Evolutionary conservation across 78 protist genomes (phyloP), one percentile per base, ranked within the genome.

Genomic region (Capsaspora owczarzaki): DNA sequence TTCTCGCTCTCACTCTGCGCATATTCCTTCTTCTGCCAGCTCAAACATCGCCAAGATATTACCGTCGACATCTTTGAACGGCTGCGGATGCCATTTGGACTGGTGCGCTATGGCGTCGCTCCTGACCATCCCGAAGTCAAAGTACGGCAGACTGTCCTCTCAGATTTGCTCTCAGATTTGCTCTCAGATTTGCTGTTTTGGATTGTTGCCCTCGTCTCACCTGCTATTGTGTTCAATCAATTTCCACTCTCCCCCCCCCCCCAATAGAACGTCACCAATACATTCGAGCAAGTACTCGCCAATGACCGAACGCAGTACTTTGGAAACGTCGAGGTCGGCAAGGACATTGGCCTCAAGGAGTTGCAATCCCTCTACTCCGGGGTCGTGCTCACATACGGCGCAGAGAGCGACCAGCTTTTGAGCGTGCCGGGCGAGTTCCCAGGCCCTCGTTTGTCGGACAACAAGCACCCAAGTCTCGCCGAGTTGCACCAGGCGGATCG

Each of bases 81-180:
- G 68, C 82, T 85, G 31, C 92, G 91, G 1, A 80, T 79, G 51
- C 96, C 96, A 2, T 90, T 47, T 46, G 96, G 96, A 0, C 85
- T 93, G 38, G 89, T 86, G 31, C 82, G 96, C 35, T 89, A 80
- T 60, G 96, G 96, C 35, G 92, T 93, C 23, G 93, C 96, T 0
- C 96, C 96, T 0, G 93, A 91, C 79, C 96, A 93, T 41, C 94
- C 82, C 3, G 92, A 90, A 56, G 90, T 81, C 31, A 78, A 49
- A 16, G 56, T 49, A 49, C 56, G 10, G 10, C 16, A 10, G 10
- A 16, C 56, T 49, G n/a, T n/a, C n/a, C n/a, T n/a, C n/a, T n/a
- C n/a, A n/a, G n/a, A n/a, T n/a, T n/a, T n/a, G n/a, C n/a, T n/a
- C n/a, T n/a, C n/a, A n/a, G n/a, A n/a, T n/a, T n/a, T n/a, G n/a